Evolutionary conservation across 2,329 filamentous ascomycete genomes (phyloP).

Genomic region (Colletotrichum endophyticum): DNA sequence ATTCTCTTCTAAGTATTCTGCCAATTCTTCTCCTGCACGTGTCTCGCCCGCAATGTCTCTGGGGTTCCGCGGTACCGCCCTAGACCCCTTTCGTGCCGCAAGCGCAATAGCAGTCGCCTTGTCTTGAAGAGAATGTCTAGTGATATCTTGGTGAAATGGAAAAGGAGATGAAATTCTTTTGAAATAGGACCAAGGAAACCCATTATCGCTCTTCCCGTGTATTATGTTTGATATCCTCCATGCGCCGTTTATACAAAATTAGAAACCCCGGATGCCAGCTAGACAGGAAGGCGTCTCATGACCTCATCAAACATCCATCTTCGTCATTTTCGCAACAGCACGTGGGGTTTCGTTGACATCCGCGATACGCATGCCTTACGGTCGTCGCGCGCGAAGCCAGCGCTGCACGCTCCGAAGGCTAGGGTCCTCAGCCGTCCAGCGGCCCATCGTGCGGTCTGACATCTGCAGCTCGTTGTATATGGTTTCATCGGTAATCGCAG

Average conservation of each 20-base stretch:
- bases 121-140: not conserved
- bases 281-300: not conserved
- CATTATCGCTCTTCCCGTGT: not conserved
- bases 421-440: conserved; percentile 69
- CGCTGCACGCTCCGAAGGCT: conserved; percentile 60
- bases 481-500: conserved; percentile 61
- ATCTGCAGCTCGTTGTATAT: conserved; percentile 61
- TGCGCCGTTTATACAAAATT: conserved; percentile 8
- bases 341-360: not conserved
- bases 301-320: not conserved
- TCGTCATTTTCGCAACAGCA: not conserved
- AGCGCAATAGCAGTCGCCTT: not conserved
- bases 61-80: not conserved
- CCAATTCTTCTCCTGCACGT: not conserved
- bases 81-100: not conserved
- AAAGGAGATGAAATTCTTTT: not conserved
- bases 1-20: not conserved
- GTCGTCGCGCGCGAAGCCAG: conserved; percentile 57
- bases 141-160: not conserved
- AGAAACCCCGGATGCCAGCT: not conserved
- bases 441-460: conserved; percentile 59
- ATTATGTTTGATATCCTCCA: conserved; percentile 9
- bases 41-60: not conserved
- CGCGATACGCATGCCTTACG: not conserved
- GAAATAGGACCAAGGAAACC: not conserved